A percentile compares a stretch with the other conserved stretches of the same genome.
These are phyloP conservation scores for Phytophthora tubulina DNA, from an alignment of 352 stramenopile species.

Conservation along the genomic window DNA sequence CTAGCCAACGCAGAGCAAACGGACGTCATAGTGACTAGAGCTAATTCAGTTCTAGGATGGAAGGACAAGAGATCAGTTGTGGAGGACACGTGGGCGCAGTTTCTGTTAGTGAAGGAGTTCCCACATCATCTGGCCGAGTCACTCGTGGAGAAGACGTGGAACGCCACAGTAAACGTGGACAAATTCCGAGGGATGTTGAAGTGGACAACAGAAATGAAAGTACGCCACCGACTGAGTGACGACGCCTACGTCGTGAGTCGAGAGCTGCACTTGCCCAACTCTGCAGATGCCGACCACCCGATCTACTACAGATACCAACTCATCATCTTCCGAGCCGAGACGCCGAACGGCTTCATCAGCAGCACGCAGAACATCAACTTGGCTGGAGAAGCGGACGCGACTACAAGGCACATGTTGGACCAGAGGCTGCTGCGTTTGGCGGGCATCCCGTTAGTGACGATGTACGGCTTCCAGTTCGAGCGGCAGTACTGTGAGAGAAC, in stretches of 20 bases:
- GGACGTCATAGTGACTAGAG: conserved; percentile 13
- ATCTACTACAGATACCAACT: conserved; percentile 44
- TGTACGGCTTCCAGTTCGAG: conserved; percentile 51
- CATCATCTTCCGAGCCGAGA: conserved; percentile 35
- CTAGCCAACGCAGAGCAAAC: conserved; percentile 34
- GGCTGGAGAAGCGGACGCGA: conserved; percentile 7
- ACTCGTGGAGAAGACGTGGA: conserved; percentile 51
- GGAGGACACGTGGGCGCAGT: conserved; percentile 53
- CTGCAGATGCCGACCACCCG: conserved; percentile 25
- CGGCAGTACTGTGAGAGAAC: conserved; percentile 23
- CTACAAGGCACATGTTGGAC: conserved; percentile 33
- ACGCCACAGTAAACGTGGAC: conserved; percentile 38
- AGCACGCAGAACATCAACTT: conserved; percentile 48
- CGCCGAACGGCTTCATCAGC: conserved; percentile 36
- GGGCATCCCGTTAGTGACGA: conserved; percentile 41
- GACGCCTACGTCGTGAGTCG: conserved; percentile 40
- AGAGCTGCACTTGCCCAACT: conserved; percentile 42
- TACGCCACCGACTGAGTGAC: conserved; percentile 40
- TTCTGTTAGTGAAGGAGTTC: conserved; percentile 61
- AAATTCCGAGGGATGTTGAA: conserved; percentile 42
- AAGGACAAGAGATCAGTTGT: conserved; percentile 45
- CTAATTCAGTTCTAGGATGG: conserved; percentile 57
- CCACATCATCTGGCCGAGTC: conserved; percentile 31
- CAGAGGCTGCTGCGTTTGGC: conserved; percentile 29
- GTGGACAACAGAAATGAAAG: conserved; percentile 49